A percentile compares a stretch with the other conserved stretches of the same genome.
phyloP scores from a whole-genome alignment of 2,329 filamentous ascomycete genomes.

The Neofusicoccum sp. region DNA sequence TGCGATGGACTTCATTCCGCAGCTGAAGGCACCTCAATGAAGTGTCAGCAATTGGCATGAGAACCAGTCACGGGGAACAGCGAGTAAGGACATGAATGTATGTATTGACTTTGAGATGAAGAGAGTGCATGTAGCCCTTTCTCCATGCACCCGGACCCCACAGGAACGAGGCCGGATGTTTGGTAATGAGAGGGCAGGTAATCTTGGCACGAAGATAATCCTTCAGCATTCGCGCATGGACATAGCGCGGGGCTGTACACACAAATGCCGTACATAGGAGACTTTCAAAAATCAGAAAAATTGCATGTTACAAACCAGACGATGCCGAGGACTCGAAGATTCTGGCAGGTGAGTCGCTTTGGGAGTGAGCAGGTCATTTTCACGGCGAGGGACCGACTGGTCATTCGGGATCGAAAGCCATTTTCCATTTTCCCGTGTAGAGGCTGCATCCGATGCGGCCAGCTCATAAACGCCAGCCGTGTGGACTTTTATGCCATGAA shows the following conservation, averaged over 20 bases:
- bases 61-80: too few species aligned
- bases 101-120: not conserved
- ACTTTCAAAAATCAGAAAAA: not conserved
- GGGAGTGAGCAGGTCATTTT: too few species aligned
- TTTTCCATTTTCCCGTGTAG: conserved; percentile 15
- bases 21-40: too few species aligned
- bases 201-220: conserved; percentile 66
- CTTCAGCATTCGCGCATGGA: conserved; percentile 65
- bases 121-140: conserved; percentile 52
- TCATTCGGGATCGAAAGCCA: conserved; percentile 18
- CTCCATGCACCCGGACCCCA: conserved; percentile 64
- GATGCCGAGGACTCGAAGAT: too few species aligned
- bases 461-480: conserved; percentile 18
- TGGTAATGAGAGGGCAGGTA: conserved; percentile 60
- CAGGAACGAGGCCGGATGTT: conserved; percentile 56
- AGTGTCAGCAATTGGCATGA: too few species aligned
- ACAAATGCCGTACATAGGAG: conserved; percentile 57
- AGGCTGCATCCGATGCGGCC: conserved; percentile 15
- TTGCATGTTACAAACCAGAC: not conserved
- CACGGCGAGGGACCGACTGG: not conserved
- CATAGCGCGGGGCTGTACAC: conserved; percentile 66
- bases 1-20: too few species aligned
- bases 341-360: too few species aligned
- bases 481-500: conserved; percentile 18
- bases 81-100: too few species aligned